A percentile compares a stretch with the other conserved stretches of the same genome.
These are phyloP conservation scores for Coemansia erecta DNA, from an alignment of 192 early-diverging fungal species.

Conservation along the genomic window DNA sequence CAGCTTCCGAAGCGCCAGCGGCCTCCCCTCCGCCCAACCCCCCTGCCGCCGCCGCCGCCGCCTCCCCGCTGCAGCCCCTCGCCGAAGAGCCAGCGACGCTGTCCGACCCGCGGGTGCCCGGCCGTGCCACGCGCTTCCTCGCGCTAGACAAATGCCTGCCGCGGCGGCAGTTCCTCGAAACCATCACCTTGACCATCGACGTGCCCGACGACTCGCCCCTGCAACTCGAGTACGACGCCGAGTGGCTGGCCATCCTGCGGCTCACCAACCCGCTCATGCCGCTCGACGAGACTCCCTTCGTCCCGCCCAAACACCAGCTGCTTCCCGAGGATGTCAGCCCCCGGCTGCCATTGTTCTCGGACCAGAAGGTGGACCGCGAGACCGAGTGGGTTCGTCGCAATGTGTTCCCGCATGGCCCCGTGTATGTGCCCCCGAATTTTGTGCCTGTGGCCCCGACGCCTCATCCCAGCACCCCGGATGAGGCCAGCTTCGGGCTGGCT, in stretches of 20 bases:
- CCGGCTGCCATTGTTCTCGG: conserved; percentile 19
- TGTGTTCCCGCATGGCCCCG: conserved; percentile 51
- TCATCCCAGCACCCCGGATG: conserved; percentile 35
- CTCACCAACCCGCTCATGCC: conserved; percentile 61
- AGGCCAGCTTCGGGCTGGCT: conserved; percentile 39
- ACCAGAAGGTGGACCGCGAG: conserved; percentile 60
- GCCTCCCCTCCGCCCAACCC: background rate
- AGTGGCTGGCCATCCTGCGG: conserved; percentile 78
- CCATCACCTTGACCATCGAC: conserved; percentile 59
- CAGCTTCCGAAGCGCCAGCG: conserved; percentile 1
- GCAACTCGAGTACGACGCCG: conserved; percentile 78
- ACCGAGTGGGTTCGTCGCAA: conserved; percentile 65
- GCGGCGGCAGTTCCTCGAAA: conserved; percentile 76
- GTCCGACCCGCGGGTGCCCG: conserved; percentile 19
- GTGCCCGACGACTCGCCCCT: conserved; percentile 35
- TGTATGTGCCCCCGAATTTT: conserved; percentile 81
- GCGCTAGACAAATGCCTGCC: conserved; percentile 94
- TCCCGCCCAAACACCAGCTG: conserved; percentile 41
- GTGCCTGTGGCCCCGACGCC: conserved; percentile 63
- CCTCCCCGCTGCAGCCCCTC: background rate
- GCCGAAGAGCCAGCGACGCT: background rate
- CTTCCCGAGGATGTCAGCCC: conserved; percentile 43
- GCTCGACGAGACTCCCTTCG: conserved; percentile 47
- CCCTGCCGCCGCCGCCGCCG: too few relatives aligned
- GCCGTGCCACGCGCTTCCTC: conserved; percentile 73